phyloP scores from a whole-genome alignment of 441 rosid genomes.

The Gossypium aridum region DNA sequence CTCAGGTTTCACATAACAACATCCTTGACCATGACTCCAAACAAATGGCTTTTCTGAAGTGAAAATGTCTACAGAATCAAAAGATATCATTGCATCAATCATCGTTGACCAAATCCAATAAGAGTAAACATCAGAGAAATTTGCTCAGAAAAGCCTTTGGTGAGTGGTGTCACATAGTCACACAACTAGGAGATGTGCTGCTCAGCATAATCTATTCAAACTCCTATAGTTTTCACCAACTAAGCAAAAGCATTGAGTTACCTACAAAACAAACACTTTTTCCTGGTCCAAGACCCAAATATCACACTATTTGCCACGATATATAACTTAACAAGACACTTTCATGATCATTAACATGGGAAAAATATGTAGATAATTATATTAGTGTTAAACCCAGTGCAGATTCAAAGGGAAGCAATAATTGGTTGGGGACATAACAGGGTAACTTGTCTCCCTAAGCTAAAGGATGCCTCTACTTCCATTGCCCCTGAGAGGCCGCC shows the following conservation, averaged over 20 bases:
- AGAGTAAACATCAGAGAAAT: neutral
- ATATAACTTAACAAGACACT: neutral
- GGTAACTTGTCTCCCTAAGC: conserved; percentile 20
- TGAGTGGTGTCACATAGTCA: neutral
- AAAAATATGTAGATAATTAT: neutral
- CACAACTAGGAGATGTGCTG: neutral
- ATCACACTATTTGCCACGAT: neutral
- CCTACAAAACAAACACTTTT: neutral
- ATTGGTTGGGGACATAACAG: neutral
- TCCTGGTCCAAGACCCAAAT: neutral
- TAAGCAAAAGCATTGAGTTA: no score
- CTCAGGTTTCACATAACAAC: neutral
- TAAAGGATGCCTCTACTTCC: conserved; percentile 3
- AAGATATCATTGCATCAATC: neutral
- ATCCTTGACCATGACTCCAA: neutral
- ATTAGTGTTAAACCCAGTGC: neutral
- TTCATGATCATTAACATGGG: neutral
- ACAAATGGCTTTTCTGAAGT: neutral
- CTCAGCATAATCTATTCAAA: neutral
- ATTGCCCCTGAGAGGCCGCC: conserved; percentile 18
- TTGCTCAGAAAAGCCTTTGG: neutral
- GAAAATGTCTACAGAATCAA: neutral
- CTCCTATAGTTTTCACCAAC: no score
- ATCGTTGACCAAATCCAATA: neutral
- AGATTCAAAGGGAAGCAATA: conserved; percentile 3